Percentiles rank a stretch among this genome's conserved stretches.
These are phyloP conservation scores for Benincasa hispida DNA, from an alignment of 306 rosid genomes.

Conservation along the genomic window DNA sequence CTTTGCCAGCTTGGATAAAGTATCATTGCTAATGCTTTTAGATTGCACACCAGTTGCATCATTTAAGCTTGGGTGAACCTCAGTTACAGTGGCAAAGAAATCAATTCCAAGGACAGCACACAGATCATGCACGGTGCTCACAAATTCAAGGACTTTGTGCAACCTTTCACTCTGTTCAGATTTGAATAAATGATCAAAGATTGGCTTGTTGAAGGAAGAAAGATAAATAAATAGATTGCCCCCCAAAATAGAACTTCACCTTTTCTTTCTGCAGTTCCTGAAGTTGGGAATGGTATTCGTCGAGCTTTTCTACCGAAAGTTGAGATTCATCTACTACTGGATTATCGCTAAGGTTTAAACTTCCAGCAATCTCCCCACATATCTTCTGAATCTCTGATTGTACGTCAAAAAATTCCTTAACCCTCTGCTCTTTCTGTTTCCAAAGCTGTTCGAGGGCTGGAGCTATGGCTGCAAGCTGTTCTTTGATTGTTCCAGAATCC, in stretches of 20 bases:
- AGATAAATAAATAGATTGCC: neutral
- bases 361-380: conserved; percentile 89
- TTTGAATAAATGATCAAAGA: neutral
- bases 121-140: conserved; percentile 39
- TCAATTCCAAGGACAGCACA: conserved; percentile 98
- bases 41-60: conserved; percentile 86
- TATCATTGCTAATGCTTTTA: conserved; percentile 90
- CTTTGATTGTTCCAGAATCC: conserved; percentile 48
- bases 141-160: conserved; percentile 18
- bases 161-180: conserved; percentile 10
- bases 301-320: conserved; percentile 73
- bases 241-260: conserved; percentile 25
- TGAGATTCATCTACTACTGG: conserved; percentile 68
- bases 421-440: conserved; percentile 87
- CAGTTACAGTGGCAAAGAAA: conserved; percentile 85
- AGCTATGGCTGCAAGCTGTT: conserved; percentile 76
- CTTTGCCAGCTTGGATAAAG: conserved; percentile 77
- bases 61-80: conserved; percentile 94
- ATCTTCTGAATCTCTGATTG: conserved; percentile 85
- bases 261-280: conserved; percentile 96
- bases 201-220: neutral
- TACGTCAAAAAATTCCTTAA: conserved; percentile 73
- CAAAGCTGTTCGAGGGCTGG: conserved; percentile 77
- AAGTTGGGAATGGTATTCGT: conserved; percentile 80
- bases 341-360: conserved; percentile 33